Evolutionary conservation across 345 rosid species (phyloP).

Genomic region (Mercurialis annua): DNA sequence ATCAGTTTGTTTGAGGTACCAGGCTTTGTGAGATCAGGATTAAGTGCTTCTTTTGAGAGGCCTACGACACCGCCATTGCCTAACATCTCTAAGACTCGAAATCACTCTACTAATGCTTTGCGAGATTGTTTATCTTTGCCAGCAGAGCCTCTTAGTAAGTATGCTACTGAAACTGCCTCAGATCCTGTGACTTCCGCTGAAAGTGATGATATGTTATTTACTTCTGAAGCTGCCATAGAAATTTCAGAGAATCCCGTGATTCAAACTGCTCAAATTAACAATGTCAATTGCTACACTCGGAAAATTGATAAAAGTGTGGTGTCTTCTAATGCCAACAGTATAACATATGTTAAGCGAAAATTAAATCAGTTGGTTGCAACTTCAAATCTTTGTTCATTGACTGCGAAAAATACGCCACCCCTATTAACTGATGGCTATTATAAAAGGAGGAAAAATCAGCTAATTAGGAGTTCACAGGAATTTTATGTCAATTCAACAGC

Average conservation of each 20-base stretch:
- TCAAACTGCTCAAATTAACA: constrained; percentile 38
- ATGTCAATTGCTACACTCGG: constrained; percentile 38
- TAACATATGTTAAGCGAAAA: constrained; percentile 68
- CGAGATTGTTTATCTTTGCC: constrained; percentile 36
- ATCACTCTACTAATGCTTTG: constrained; percentile 26
- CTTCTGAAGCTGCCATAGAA: constrained; percentile 37
- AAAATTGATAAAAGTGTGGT: constrained; percentile 33
- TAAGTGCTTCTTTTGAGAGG: constrained; percentile 42
- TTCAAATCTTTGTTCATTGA: constrained; percentile 32
- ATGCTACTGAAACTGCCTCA: constrained; percentile 37
- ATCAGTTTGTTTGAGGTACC: constrained; percentile 33
- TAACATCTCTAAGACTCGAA: constrained; percentile 38
- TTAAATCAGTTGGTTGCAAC: constrained; percentile 86
- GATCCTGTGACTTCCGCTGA: constrained; percentile 39
- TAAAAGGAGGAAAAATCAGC: constrained; percentile 82
- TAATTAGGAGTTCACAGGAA: constrained; percentile 61
- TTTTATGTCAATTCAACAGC: constrained; percentile 30
- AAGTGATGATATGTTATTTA: constrained; percentile 35
- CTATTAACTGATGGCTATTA: constrained; percentile 60
- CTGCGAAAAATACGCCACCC: constrained; percentile 34
- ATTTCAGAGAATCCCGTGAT: constrained; percentile 33
- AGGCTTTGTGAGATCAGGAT: constrained; percentile 34
- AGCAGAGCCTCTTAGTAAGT: constrained; percentile 38
- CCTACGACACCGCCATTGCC: constrained; percentile 53
- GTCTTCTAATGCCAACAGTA: constrained; percentile 40